Conservation (phyloP, 306 rosid genomes). For the Abrus precatorius region DNA sequence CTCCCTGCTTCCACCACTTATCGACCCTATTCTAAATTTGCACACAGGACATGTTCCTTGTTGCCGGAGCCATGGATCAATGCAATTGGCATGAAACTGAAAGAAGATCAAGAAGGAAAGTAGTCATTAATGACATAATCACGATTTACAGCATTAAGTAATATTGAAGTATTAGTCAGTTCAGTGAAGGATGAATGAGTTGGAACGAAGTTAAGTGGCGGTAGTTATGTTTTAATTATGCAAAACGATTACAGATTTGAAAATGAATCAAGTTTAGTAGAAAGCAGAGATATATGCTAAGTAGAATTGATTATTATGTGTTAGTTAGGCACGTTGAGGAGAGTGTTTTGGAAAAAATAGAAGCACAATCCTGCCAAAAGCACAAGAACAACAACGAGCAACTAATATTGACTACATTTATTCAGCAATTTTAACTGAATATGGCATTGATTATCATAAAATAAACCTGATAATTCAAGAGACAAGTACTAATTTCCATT, state of each 20-base stretch:
- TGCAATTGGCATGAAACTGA: conserved; percentile 81
- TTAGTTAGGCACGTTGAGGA: not conserved
- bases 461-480: conserved; percentile 12
- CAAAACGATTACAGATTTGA: not conserved
- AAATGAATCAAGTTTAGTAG: not conserved
- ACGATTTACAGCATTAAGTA: not conserved
- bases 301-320: not conserved
- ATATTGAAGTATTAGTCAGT: not conserved
- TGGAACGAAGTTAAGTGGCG: not conserved
- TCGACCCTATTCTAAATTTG: conserved; percentile 62
- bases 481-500: conserved; percentile 1
- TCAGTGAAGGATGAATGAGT: not conserved
- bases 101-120: not conserved
- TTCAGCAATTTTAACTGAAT: not conserved
- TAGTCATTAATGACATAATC: conserved; percentile 10
- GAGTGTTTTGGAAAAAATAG: not conserved
- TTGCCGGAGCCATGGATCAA: conserved; percentile 78
- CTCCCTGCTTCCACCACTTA: conserved; percentile 57
- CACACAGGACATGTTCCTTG: conserved; percentile 80
- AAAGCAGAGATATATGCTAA: not conserved
- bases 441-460: conserved; percentile 1
- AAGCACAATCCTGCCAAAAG: not conserved
- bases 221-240: not conserved
- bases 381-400: not conserved
- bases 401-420: not conserved